phyloP scores from a whole-genome alignment of 1,284 basidiomycete genomes.

The Irpex sp. region DNA sequence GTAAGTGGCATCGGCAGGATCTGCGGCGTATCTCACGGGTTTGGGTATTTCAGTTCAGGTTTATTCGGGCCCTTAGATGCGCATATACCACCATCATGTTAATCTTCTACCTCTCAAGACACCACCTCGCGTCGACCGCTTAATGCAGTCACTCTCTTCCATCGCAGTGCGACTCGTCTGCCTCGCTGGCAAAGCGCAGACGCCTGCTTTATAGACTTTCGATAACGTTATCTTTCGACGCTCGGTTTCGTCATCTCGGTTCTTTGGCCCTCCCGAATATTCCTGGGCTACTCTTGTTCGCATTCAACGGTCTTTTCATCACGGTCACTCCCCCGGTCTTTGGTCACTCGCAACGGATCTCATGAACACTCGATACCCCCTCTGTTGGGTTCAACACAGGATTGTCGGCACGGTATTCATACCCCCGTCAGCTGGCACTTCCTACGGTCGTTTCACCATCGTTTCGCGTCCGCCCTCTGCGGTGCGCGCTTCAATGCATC shows the following conservation, averaged over 20 bases:
- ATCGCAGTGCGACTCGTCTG: slow-evolving; percentile 16
- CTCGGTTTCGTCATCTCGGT: slow-evolving; percentile 29
- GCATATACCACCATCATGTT: slow-evolving; percentile 21
- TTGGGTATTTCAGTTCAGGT: slow-evolving; percentile 28
- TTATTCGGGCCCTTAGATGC: slow-evolving; percentile 29
- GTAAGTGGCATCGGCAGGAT: slow-evolving; percentile 23
- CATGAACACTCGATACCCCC: slow-evolving; percentile 28
- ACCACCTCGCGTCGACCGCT: slow-evolving; percentile 24
- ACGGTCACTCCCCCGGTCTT: slow-evolving; percentile 27
- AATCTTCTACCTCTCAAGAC: slow-evolving; percentile 20
- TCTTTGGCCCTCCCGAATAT: slow-evolving; percentile 20
- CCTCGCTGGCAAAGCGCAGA: slow-evolving; percentile 39
- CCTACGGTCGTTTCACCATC: slow-evolving; percentile 14
- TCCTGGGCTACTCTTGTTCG: slow-evolving; percentile 24
- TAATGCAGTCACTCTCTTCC: slow-evolving; percentile 27
- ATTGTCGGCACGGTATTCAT: slow-evolving; percentile 42
- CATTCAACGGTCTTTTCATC: slow-evolving; percentile 18
- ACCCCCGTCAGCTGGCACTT: slow-evolving; percentile 34
- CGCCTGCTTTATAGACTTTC: slow-evolving; percentile 31
- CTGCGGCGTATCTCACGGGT: no score
- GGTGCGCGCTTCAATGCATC: slow-evolving; percentile 10
- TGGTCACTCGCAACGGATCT: slow-evolving; percentile 41
- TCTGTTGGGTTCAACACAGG: slow-evolving; percentile 26
- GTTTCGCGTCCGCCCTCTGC: slow-evolving; percentile 11
- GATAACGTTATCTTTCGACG: slow-evolving; percentile 34